phyloP scores from a whole-genome alignment of 169 alveolate species.

The Plasmodium chabaudi region DNA sequence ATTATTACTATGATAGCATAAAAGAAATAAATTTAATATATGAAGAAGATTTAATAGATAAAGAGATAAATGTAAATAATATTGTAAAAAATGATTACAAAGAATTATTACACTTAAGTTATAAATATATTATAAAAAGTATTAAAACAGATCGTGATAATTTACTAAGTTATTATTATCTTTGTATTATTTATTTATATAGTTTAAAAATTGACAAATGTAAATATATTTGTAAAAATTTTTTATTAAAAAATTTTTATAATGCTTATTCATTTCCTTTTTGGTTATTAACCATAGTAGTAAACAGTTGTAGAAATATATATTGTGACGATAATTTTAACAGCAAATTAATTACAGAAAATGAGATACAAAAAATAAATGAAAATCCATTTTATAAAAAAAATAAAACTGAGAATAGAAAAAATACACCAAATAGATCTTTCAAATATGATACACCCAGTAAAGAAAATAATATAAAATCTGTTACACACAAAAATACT shows the following conservation, averaged over 20 bases:
- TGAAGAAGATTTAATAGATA: conserved; percentile 46
- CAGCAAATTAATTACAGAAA: neutral
- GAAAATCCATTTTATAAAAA: too few species aligned
- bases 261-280: conserved; percentile 50
- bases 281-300: conserved; percentile 41
- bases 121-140: conserved; percentile 67
- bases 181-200: conserved; percentile 57
- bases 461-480: conserved; percentile 11
- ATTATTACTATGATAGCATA: conserved; percentile 52
- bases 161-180: conserved; percentile 55
- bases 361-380: neutral
- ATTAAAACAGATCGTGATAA: conserved; percentile 33
- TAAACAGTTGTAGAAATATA: conserved; percentile 18
- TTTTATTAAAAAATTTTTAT: conserved; percentile 32
- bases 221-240: conserved; percentile 66
- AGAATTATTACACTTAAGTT: conserved; percentile 32
- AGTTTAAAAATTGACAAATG: conserved; percentile 52
- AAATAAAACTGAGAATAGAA: neutral
- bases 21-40: conserved; percentile 50
- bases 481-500: too few species aligned
- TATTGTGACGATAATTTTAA: neutral
- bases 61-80: conserved; percentile 54
- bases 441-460: neutral
- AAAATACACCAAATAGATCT: neutral
- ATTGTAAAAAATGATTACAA: conserved; percentile 59